Evolutionary conservation across 1,284 basidiomycete species (phyloP), one percentile per base, ranked within the genome.

Genomic region (Ustilago cynodontis): DNA sequence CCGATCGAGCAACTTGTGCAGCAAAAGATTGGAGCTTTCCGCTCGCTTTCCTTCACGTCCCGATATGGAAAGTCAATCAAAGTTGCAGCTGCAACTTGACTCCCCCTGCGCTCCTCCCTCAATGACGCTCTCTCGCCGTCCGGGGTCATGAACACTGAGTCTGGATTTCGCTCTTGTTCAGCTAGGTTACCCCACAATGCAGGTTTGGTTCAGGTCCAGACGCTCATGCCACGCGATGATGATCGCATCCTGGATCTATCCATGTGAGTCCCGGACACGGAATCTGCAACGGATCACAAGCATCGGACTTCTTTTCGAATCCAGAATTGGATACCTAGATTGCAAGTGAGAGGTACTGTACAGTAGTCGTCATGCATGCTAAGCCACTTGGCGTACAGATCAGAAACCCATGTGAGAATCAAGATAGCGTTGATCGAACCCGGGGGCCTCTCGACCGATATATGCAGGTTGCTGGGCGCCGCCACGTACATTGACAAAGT

Each of bases 401-500:
- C 29, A 76, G 55, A 76, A 76, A 9, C 73, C 73, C 68, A 76
- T 76, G n/a, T 76, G 68, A 5, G 73, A 71, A 35, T 76, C 73
- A 13, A 76, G 65, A 28, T 65, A 71, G 8, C 73, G 73, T 24
- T 67, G 62, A 20, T 76, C 73, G 43, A 76, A 76, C 24, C 70
- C 72, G 9, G 65, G 63, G 16, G 41, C 49, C n/a, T 31, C 60
- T n/a, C 55, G 52, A 43, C n/a, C 20, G 41, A 43, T 20, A n/a
- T 28, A 35, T 10, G 33, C 55, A 3, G 41, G n/a, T 33, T 43
- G 56, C 7, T 62, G 51, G 9, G 39, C 16, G 4, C 54, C 33
- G 9, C 56, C 50, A 10, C 52, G 56, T 16, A 35, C 39, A 20
- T 43, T 33, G 0, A 26, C 6, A 11, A 59, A 52, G 10, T 53